Evolutionary conservation across 352 stramenopile genomes (phyloP), one percentile per base, ranked within the genome.

Genomic region (Ochromonadaceae sp.): DNA sequence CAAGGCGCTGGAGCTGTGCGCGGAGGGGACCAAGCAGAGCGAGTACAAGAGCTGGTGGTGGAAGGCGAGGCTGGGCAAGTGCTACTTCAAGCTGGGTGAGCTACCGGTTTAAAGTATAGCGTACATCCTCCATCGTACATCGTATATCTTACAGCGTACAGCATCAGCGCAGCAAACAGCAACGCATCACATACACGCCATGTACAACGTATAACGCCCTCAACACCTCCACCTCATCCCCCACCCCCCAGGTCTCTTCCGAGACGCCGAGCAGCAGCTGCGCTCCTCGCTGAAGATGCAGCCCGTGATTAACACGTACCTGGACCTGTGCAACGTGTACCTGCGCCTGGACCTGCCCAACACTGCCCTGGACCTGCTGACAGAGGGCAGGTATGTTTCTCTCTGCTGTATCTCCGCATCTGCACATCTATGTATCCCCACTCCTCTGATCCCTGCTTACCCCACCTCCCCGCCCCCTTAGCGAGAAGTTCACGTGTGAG

Each of bases 11-110:
- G 86, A 95, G 69, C 77, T 95, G 9, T 85, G 84, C 28, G 83
- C 86, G 1, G 85, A 92, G 65, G 87, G 82, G 17, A 93, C 85
- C 0, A 47, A 68, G 50, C 60, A 69, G 32, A 56, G 47, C 2
- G 82, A 89, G 39, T 95, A 87, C 69, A 87, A 91, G 67, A 83
- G 91, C 70, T 95, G 87, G 87, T 95, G 84, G 83, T 95, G 87
- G 87, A 95, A 95, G 67, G 78, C 80, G n/a, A 76, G 85, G 9
- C 68, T 95, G 20, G 87, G 85, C 38, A 92, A 94, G 68, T 93
- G 85, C 73, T 95, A 95, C 76, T 93, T 93, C 70, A 85, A 92
- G 61, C 71, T 95, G 4, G 84, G 70, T 56, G 67, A n/a, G 1
- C 43, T 22, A n/a, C n/a, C n/a, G n/a, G n/a, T n/a, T n/a, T n/a